Evolutionary conservation across 192 early-diverging fungal species (phyloP).

Genomic region (Backusella morwellensis): DNA sequence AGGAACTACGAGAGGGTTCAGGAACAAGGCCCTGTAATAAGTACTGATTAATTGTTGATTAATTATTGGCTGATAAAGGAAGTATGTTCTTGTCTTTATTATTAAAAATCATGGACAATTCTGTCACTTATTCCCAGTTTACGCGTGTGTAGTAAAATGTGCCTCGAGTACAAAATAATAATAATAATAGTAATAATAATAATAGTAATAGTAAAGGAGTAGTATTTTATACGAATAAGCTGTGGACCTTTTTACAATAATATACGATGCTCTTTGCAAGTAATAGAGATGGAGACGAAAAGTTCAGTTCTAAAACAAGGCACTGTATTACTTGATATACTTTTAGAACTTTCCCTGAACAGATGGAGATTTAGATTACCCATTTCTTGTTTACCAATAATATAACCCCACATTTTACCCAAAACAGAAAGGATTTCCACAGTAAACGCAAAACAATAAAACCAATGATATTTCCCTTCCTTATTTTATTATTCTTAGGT

Average conservation of each 20-base stretch:
- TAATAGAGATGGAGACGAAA: not conserved
- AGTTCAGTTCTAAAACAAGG: not conserved
- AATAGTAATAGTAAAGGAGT: not conserved
- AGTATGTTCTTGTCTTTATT: too few species aligned
- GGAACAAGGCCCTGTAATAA: too few species aligned
- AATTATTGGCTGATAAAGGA: too few species aligned
- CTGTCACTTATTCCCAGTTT: too few species aligned
- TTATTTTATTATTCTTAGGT: not conserved
- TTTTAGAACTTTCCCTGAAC: not conserved
- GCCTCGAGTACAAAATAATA: not conserved
- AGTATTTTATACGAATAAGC: not conserved
- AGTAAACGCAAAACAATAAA: not conserved
- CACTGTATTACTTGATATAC: not conserved
- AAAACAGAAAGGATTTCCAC: not conserved
- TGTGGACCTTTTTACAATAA: not conserved
- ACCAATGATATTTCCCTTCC: not conserved
- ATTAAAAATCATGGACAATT: too few species aligned
- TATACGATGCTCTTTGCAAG: not conserved
- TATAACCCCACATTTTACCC: not conserved
- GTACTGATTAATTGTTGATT: too few species aligned
- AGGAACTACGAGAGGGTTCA: too few species aligned
- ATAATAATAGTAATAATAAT: not conserved
- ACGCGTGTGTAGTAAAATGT: too few species aligned
- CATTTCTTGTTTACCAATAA: not conserved
- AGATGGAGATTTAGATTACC: not conserved